Evolutionary conservation across 192 early-diverging fungal species (phyloP).

Genomic region (Diversispora eburnea): DNA sequence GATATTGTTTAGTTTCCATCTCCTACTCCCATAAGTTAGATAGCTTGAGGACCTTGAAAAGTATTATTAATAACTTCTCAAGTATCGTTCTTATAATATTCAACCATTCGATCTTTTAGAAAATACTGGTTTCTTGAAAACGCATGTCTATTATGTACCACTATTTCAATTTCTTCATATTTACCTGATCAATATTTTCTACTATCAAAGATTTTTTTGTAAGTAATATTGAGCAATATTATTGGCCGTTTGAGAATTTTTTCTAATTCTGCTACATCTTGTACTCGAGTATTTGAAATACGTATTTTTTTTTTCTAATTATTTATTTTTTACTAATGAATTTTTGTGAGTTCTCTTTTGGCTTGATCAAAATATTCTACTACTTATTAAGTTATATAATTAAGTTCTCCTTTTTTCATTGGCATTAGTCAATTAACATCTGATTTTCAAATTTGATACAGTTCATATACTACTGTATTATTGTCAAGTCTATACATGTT

Average conservation of each 20-base stretch:
- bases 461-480: slow-evolving; percentile 19
- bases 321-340: slow-evolving; percentile 9
- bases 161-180: slow-evolving; percentile 4
- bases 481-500: too few relatives aligned
- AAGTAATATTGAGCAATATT: slow-evolving; percentile 14
- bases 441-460: slow-evolving; percentile 14
- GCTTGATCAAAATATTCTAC: slow-evolving; percentile 14
- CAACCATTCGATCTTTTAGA: slow-evolving; percentile 17
- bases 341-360: slow-evolving; percentile 7
- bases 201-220: slow-evolving; percentile 18
- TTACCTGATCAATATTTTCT: slow-evolving; percentile 12
- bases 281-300: background rate
- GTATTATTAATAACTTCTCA: slow-evolving; percentile 13
- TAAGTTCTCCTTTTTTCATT: slow-evolving; percentile 2
- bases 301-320: slow-evolving; percentile 1
- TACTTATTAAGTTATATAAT: background rate
- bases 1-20: slow-evolving; percentile 11
- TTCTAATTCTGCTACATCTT: slow-evolving; percentile 25
- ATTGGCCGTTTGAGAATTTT: slow-evolving; percentile 17
- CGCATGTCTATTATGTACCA: background rate
- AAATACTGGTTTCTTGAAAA: slow-evolving; percentile 19
- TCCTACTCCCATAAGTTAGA: slow-evolving; percentile 21
- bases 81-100: background rate
- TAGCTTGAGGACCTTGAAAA: slow-evolving; percentile 24
- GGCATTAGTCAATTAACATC: slow-evolving; percentile 20